These are phyloP conservation scores for Alopecurus myosuroides DNA, from an alignment of 176 grass and related monocot genomes.

Conservation along the genomic window DNA sequence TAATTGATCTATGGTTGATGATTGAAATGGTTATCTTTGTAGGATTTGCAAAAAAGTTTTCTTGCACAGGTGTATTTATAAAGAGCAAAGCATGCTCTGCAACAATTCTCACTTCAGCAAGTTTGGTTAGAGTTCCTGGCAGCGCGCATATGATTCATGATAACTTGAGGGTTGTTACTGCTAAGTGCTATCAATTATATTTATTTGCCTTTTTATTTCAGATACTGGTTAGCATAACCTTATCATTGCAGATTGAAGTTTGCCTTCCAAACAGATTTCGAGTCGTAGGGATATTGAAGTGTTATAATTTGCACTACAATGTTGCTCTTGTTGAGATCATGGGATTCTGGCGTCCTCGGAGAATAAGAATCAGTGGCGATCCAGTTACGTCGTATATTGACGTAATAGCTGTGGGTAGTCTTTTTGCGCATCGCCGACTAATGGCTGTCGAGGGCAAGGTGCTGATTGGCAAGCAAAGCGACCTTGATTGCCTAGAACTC, in stretches of 20 bases:
- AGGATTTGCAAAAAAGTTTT: neutral
- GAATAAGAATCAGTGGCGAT: neutral
- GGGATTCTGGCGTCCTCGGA: neutral
- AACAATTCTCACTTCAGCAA: neutral
- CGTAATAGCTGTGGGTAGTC: neutral
- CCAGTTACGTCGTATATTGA: neutral
- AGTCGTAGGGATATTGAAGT: neutral
- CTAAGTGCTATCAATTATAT: neutral
- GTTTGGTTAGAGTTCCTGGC: neutral
- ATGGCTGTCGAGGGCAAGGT: neutral
- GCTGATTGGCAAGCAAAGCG: neutral
- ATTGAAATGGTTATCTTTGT: neutral
- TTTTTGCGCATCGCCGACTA: neutral
- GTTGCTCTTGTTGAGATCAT: neutral
- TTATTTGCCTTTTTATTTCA: neutral
- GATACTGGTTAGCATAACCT: neutral
- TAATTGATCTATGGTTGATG: neutral
- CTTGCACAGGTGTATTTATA: conserved; percentile 1
- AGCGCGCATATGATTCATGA: neutral
- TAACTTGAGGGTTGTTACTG: neutral
- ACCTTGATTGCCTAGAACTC: neutral
- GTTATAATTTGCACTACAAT: neutral
- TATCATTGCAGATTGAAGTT: neutral
- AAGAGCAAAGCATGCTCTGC: neutral
- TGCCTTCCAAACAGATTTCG: neutral